Percentiles rank a stretch among this genome's conserved stretches.
phyloP scores from a whole-genome alignment of 2,329 filamentous ascomycete species.

The Saccharata proteae region DNA sequence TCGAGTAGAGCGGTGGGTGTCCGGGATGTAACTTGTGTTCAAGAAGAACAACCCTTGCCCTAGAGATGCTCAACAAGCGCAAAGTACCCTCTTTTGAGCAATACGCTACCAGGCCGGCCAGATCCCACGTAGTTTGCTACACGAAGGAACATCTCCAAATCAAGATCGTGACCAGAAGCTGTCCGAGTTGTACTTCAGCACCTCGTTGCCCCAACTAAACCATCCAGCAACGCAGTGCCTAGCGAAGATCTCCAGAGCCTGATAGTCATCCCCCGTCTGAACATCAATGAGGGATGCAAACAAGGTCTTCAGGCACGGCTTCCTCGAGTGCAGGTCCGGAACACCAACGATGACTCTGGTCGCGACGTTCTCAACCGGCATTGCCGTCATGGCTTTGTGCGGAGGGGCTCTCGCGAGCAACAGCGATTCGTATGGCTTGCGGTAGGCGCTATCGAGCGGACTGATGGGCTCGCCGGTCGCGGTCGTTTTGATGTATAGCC shows the following conservation, averaged over 20 bases:
- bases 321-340: constrained; percentile 66
- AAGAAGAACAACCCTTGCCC: no score
- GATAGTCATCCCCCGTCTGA: constrained; percentile 28
- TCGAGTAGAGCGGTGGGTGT: no score
- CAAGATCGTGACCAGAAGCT: no score
- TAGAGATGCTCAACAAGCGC: no score
- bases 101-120: no score
- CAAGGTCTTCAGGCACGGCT: constrained; percentile 55
- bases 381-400: constrained; percentile 15
- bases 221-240: constrained; percentile 62
- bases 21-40: no score
- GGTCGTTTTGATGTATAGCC: constrained; percentile 71
- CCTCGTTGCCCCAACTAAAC: constrained; percentile 70
- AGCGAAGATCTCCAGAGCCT: constrained; percentile 65
- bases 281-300: constrained; percentile 43
- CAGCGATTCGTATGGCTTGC: constrained; percentile 64
- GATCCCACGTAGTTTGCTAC: no score
- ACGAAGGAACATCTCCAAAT: no score
- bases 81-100: no score
- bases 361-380: constrained; percentile 12
- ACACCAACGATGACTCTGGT: constrained; percentile 53
- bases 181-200: constrained; percentile 53
- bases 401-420: constrained; percentile 37
- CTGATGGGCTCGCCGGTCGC: constrained; percentile 51
- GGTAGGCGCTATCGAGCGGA: constrained; percentile 47